Evolutionary conservation across 2,329 filamentous ascomycete genomes (phyloP), one percentile per base, ranked within the genome.

Genomic region (Coleophoma crateriformis): DNA sequence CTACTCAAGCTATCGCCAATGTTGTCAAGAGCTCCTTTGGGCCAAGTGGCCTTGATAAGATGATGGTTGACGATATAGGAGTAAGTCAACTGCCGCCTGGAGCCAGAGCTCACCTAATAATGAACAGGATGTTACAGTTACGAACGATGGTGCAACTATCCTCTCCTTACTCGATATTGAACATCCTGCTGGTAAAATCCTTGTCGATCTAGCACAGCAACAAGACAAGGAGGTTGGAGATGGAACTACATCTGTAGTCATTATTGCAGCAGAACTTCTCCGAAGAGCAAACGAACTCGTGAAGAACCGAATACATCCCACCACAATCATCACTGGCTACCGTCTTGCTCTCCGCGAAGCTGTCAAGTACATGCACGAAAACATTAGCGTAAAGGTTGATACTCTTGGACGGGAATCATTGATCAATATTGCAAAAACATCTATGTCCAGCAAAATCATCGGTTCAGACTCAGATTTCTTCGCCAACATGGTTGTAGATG

Each of bases 51-150:
- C 81, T 99, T 59, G 94, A 99, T 70, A 99, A 99, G 82, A 99
- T 99, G 94, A 97, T 99, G 94, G 94, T 99, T 63, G 94, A 99
- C 74, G 94, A 99, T 68, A 97, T 99, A 69, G 94, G 94, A 66
- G 87, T 90, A 81, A 62, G 84, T 63, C 50, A 38, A 37, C 37
- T 46, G 51, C 33, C 40, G 43, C 40, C 33, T 20, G 45, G 48
- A 45, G 40, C 20, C 27, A n/a, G 33, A 41, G 10, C 22, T 14
- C 46, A 35, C 20, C 45, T 49, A 50, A 60, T 64, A 48, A 64
- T 41, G 45, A 43, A 47, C 61, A 90, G 86, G 94, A 99, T 75
- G 94, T 99, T 52, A 99, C 94, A 53, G 94, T 99, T 51, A 99
- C 94, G 59, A 99, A 99, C 72, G 94, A 99, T 71, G 94, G 94